Percentiles rank a stretch among this genome's conserved stretches.
Evolutionary conservation across 2,329 filamentous ascomycete species (phyloP).

Genomic region (Sphaerulina musiva): DNA sequence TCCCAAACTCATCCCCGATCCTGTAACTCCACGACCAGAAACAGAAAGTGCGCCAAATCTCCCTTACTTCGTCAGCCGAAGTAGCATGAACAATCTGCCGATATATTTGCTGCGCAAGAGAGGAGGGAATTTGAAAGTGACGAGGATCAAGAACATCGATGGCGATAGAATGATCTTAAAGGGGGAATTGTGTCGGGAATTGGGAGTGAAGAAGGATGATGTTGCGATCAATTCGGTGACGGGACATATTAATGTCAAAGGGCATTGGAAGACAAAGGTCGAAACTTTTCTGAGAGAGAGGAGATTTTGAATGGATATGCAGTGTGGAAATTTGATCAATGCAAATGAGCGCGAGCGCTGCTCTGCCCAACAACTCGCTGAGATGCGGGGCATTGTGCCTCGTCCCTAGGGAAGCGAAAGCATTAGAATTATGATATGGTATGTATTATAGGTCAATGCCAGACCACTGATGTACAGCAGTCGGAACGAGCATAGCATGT

Average conservation of each 20-base stretch:
- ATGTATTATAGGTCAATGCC: background rate
- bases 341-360: too few relatives aligned
- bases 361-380: too few relatives aligned
- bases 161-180: constrained; percentile 62
- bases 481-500: background rate
- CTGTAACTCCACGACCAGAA: constrained; percentile 24
- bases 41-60: constrained; percentile 41
- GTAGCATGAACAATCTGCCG: constrained; percentile 62
- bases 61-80: constrained; percentile 67
- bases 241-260: constrained; percentile 65
- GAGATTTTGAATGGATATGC: constrained; percentile 26
- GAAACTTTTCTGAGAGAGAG: constrained; percentile 33
- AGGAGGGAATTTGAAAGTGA: constrained; percentile 69
- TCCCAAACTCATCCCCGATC: constrained; percentile 24
- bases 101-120: constrained; percentile 69
- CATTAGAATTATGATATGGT: background rate
- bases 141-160: constrained; percentile 69
- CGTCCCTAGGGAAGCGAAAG: background rate
- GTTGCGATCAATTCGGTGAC: constrained; percentile 57
- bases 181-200: constrained; percentile 53
- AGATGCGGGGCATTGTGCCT: too few relatives aligned
- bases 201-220: constrained; percentile 45
- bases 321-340: too few relatives aligned
- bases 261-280: constrained; percentile 31
- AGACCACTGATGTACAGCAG: background rate